A percentile compares a stretch with the other conserved stretches of the same genome.
Evolutionary conservation across 306 rosid genomes (phyloP).

Genomic region (Ammopiptanthus mongolicus): DNA sequence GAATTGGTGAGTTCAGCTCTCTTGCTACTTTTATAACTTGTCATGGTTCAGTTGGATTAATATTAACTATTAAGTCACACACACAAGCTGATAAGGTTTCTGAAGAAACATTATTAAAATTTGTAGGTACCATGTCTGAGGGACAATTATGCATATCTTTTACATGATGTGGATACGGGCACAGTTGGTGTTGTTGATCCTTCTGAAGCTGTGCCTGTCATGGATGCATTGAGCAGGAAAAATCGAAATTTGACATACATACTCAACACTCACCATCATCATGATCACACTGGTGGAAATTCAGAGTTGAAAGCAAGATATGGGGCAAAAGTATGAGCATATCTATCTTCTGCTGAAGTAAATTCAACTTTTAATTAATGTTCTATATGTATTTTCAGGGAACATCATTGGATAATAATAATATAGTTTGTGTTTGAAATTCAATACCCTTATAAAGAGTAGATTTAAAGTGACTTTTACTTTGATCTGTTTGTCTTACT

Average conservation of each 20-base stretch:
- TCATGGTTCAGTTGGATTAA: background rate
- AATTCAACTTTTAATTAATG: background rate
- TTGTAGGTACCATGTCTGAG: conserved; percentile 83
- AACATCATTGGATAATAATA: background rate
- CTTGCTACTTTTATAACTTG: background rate
- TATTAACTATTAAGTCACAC: background rate
- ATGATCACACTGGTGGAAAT: conserved; percentile 97
- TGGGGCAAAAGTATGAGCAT: conserved; percentile 78
- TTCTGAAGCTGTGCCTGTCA: conserved; percentile 81
- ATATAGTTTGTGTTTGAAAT: background rate
- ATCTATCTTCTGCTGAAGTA: background rate
- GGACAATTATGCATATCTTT: conserved; percentile 86
- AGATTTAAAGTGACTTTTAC: background rate
- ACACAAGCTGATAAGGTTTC: background rate
- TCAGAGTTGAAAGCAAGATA: conserved; percentile 80
- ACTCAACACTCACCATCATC: conserved; percentile 94
- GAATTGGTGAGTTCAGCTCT: conserved; percentile 75
- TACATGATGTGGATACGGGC: conserved; percentile 91
- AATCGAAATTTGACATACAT: conserved; percentile 87
- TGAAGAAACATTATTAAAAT: background rate
- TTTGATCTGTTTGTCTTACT: conserved; percentile 3
- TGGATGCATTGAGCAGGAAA: conserved; percentile 75
- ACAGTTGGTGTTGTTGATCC: conserved; percentile 98
- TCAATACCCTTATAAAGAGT: background rate
- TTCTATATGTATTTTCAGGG: background rate